Evolutionary conservation across 495 filamentous ascomycete genomes (phyloP), one percentile per base, ranked within the genome.

Genomic region (Lentithecium fluviatile): DNA sequence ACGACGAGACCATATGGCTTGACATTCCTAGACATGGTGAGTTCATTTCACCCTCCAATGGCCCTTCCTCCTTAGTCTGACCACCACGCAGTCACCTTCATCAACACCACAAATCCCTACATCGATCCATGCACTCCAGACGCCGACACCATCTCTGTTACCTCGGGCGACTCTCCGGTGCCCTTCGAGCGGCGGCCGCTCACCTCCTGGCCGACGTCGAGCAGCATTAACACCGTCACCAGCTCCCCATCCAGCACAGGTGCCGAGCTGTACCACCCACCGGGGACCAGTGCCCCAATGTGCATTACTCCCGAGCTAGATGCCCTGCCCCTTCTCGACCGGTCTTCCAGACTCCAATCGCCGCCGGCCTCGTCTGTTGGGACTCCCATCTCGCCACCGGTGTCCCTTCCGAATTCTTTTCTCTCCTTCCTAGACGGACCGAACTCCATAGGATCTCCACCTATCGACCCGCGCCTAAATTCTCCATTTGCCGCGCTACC

Each of bases 31-130:
- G 82, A 64, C 72, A 82, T 53, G 75, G 79, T 80, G 73, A 36
- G 67, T 49, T 45, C 19, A 23, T 38, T 25, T 12, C 11, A 2
- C 7, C 37, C 15, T 25, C 46, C 17, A 47, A 32, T 32, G 29
- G 17, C 19, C 2, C 37, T 21, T 21, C 23, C 23, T 57, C 26
- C 26, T 36, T 20, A 0, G 19, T 11, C 42, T 46, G 6, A 52
- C 6, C 20, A 34, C 17, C 2, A 51, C 23, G 6, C 56, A 83
- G 82, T 88, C 17, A 83, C 83, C n/a, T 88, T 87, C 60, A 77
- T 84, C 64, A 78, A 87, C 63, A 82, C 82, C 43, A 79, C 78
- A 34, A 83, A 88, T 66, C 85, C 85, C 5, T 86, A 82, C 64
- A 77, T 78, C 19, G 82, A 86, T 54, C 73, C 73, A 29, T 68